Conservation (phyloP, 2,329 filamentous ascomycete genomes). For the Atkinsonella texensis region DNA sequence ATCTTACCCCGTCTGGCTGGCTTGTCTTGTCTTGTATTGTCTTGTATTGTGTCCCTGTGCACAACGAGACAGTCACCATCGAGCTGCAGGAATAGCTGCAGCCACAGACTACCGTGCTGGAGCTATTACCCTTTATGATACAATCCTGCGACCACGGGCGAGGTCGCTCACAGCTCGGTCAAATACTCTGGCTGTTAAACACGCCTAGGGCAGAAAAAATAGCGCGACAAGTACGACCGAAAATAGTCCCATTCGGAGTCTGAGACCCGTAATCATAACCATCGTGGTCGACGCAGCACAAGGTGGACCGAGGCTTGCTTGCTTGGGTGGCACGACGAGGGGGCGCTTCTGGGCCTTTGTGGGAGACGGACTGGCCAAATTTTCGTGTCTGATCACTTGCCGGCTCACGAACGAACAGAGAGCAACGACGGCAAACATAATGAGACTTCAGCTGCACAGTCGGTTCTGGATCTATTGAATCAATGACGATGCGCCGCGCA, state of each 20-base stretch:
- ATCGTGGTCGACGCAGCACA: neutral
- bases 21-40: no score
- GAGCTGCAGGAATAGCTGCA: constrained; percentile 1
- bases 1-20: no score
- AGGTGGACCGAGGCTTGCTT: neutral
- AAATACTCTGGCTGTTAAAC: constrained; percentile 8
- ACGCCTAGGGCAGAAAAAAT: constrained; percentile 9
- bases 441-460: neutral
- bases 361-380: no score
- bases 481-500: neutral
- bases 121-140: neutral
- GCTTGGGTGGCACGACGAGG: neutral
- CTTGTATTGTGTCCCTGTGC: neutral
- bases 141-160: constrained; percentile 1
- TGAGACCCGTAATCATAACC: constrained; percentile 5
- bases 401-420: neutral
- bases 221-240: constrained; percentile 23
- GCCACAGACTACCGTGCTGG: constrained; percentile 1
- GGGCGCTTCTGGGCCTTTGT: neutral
- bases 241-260: constrained; percentile 18
- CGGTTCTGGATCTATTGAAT: neutral
- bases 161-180: constrained; percentile 11
- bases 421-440: neutral
- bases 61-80: neutral
- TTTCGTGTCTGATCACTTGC: neutral